Evolutionary conservation across 148 eudicot species (phyloP).

Genomic region (Spergularia bocconei): DNA sequence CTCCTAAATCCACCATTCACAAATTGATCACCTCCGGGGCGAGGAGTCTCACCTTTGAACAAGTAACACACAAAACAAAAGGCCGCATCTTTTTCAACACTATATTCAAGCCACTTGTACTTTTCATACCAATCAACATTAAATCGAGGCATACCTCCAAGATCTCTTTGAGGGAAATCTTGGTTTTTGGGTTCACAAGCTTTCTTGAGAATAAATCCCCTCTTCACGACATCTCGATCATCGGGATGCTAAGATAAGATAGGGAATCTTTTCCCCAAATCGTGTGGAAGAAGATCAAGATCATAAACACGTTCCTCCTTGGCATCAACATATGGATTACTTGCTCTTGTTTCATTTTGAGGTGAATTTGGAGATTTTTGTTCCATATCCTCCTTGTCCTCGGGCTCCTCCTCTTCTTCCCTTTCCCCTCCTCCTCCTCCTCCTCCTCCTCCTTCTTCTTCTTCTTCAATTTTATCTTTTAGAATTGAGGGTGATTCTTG

Average conservation of each 20-base stretch:
- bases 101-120: conserved; percentile 18
- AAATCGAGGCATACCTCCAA: neutral
- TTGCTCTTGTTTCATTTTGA: neutral
- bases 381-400: neutral
- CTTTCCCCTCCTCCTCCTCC: no score
- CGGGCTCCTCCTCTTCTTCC: neutral
- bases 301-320: neutral
- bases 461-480: neutral
- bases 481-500: neutral
- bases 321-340: neutral
- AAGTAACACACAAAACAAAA: conserved; percentile 14
- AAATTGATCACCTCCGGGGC: neutral
- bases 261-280: neutral
- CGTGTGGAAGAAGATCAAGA: conserved; percentile 16
- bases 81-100: conserved; percentile 7
- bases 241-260: neutral
- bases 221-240: conserved; percentile 7
- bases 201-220: neutral
- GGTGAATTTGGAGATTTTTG: neutral
- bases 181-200: neutral
- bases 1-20: conserved; percentile 1
- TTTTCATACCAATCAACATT: neutral
- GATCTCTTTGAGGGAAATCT: neutral
- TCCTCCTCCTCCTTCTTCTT: no score
- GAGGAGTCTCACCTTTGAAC: neutral